These are phyloP conservation scores for Puya raimondii DNA, from an alignment of 176 grass and related monocot species.

Conservation along the genomic window DNA sequence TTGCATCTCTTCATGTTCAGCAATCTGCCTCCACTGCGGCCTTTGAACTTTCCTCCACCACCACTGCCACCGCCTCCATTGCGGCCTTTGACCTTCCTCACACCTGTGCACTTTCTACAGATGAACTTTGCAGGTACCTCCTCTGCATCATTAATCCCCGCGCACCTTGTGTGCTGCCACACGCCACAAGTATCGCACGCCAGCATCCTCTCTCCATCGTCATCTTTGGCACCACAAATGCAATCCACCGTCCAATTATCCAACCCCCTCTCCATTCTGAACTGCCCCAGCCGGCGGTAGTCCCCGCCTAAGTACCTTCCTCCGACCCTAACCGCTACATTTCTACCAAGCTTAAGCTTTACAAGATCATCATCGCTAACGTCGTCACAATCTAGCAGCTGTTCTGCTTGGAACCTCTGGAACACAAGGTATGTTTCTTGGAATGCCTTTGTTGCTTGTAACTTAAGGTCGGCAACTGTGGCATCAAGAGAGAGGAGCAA, in stretches of 20 bases:
- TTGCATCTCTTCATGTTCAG: constrained; percentile 29
- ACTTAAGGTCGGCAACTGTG: constrained; percentile 73
- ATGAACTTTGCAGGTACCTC: constrained; percentile 75
- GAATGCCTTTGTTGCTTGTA: constrained; percentile 53
- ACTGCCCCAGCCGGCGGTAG: constrained; percentile 42
- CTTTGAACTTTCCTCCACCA: constrained; percentile 35
- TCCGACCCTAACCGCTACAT: constrained; percentile 41
- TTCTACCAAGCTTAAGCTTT: constrained; percentile 49
- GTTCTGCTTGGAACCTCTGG: constrained; percentile 78
- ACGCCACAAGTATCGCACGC: constrained; percentile 82
- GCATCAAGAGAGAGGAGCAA: constrained; percentile 48
- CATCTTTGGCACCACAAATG: constrained; percentile 75
- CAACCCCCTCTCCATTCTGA: constrained; percentile 86
- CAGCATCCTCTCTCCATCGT: constrained; percentile 95
- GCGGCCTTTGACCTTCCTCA: constrained; percentile 27
- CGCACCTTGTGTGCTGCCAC: constrained; percentile 96
- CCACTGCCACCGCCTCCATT: constrained; percentile 14
- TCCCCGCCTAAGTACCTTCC: constrained; percentile 55
- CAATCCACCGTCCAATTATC: constrained; percentile 97
- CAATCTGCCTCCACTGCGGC: constrained; percentile 22
- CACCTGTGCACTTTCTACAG: constrained; percentile 48
- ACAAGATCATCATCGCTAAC: constrained; percentile 43
- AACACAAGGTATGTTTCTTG: constrained; percentile 89
- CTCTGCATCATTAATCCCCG: constrained; percentile 68
- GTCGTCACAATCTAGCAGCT: constrained; percentile 47